A percentile compares a stretch with the other conserved stretches of the same genome.
Evolutionary conservation across 345 rosid species (phyloP).

Genomic region (Rhodamnia argentea): DNA sequence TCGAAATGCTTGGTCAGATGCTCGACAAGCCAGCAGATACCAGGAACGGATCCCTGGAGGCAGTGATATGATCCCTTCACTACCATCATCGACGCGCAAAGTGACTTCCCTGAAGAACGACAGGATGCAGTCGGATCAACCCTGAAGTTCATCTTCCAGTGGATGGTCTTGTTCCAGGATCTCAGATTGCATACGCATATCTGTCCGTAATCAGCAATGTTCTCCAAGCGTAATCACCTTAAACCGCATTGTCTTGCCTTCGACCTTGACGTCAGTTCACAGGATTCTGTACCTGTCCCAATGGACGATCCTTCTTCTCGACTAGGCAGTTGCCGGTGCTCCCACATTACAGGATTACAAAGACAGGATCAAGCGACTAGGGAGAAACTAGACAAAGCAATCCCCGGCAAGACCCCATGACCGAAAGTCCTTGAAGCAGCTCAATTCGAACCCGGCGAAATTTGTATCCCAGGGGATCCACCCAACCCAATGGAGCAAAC

Average conservation of each 20-base stretch:
- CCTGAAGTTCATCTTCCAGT: background rate
- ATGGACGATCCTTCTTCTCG: background rate
- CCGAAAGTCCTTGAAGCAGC: background rate
- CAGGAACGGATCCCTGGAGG: too few species aligned
- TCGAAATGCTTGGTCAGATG: too few species aligned
- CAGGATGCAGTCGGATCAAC: too few species aligned
- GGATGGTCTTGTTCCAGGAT: background rate
- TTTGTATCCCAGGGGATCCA: background rate
- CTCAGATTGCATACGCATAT: background rate
- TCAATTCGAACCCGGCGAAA: background rate
- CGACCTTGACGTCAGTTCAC: background rate
- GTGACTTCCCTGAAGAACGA: too few species aligned
- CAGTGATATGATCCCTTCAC: too few species aligned
- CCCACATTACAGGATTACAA: background rate
- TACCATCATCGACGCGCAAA: too few species aligned
- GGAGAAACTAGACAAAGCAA: background rate
- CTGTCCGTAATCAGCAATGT: background rate
- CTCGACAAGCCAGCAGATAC: too few species aligned
- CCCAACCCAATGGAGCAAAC: background rate
- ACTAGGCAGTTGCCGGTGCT: background rate
- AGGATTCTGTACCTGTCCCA: background rate
- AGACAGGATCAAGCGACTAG: background rate
- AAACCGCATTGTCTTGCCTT: background rate
- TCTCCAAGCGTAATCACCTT: background rate
- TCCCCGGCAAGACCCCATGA: background rate